A percentile compares a stretch with the other conserved stretches of the same genome.
phyloP scores from a whole-genome alignment of 1,284 basidiomycete species.

The Fomitopsis betulina region DNA sequence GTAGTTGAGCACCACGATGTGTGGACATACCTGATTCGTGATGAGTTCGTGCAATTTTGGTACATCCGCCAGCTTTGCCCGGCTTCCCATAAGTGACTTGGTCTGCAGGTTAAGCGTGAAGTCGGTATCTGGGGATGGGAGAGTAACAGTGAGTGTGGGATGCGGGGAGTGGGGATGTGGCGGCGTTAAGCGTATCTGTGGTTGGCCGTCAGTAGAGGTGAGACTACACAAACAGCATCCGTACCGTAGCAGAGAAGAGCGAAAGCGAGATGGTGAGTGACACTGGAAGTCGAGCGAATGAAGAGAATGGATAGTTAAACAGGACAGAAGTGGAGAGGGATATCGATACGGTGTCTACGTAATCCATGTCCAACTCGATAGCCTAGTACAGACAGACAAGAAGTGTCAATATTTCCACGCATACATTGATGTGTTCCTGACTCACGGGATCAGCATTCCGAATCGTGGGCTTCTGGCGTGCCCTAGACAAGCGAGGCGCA shows the following conservation, averaged over 20 bases:
- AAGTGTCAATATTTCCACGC: background rate
- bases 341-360: constrained; percentile 67
- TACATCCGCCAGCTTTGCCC: constrained; percentile 78
- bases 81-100: constrained; percentile 76
- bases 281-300: constrained; percentile 77
- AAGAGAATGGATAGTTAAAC: constrained; percentile 77
- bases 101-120: constrained; percentile 66
- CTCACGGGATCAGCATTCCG: constrained; percentile 23
- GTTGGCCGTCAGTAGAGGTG: background rate
- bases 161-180: constrained; percentile 28
- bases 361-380: constrained; percentile 61
- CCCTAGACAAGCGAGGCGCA: constrained; percentile 61
- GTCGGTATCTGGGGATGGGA: constrained; percentile 36
- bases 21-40: constrained; percentile 60
- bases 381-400: constrained; percentile 31
- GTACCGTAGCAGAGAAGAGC: constrained; percentile 66
- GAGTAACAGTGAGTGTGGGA: constrained; percentile 50
- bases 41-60: constrained; percentile 83
- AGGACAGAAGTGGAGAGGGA: constrained; percentile 79
- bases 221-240: constrained; percentile 16
- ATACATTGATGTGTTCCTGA: background rate
- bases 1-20: background rate
- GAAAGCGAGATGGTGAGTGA: constrained; percentile 74
- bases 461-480: constrained; percentile 35
- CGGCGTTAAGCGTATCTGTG: constrained; percentile 31